These are phyloP conservation scores for Wickerhamiella sergipiensis DNA, from an alignment of 805 yeast species.

Conservation along the genomic window DNA sequence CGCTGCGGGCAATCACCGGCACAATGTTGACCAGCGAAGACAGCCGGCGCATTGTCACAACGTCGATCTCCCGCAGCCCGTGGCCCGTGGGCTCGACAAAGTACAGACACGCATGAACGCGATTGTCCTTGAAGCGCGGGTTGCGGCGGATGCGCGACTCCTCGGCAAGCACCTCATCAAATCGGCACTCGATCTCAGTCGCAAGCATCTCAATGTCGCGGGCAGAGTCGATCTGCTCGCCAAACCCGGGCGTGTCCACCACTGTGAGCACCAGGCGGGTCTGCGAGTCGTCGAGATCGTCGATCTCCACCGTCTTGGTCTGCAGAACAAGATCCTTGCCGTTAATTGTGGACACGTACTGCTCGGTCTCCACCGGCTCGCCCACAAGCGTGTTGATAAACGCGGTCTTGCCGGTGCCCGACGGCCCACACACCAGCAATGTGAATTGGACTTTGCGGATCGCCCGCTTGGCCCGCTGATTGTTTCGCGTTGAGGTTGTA, in stretches of 20 bases:
- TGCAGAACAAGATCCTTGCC: background rate
- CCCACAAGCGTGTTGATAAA: slow-evolving; percentile 47
- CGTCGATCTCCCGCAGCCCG: slow-evolving; percentile 56
- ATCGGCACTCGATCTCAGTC: slow-evolving; percentile 51
- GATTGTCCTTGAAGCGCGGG: slow-evolving; percentile 53
- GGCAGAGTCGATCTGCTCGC: slow-evolving; percentile 54
- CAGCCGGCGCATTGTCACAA: slow-evolving; percentile 54
- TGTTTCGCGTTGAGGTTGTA: background rate
- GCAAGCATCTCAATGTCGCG: slow-evolving; percentile 36
- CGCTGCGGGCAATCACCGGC: slow-evolving; percentile 74
- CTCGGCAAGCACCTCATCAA: slow-evolving; percentile 57
- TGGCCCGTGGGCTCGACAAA: slow-evolving; percentile 49
- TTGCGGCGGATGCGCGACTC: slow-evolving; percentile 63
- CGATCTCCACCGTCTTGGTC: slow-evolving; percentile 29
- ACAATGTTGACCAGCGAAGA: slow-evolving; percentile 65
- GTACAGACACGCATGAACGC: slow-evolving; percentile 69
- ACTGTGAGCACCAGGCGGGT: slow-evolving; percentile 33
- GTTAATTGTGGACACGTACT: background rate
- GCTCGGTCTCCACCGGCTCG: slow-evolving; percentile 5
- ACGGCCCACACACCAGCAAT: slow-evolving; percentile 56
- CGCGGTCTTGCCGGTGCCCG: slow-evolving; percentile 63
- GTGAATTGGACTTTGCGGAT: slow-evolving; percentile 36
- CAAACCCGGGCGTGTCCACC: slow-evolving; percentile 64
- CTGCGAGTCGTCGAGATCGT: slow-evolving; percentile 37
- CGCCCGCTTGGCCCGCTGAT: slow-evolving; percentile 1